Evolutionary conservation across 192 early-diverging fungal genomes (phyloP).

Genomic region (Coemansia sp.): DNA sequence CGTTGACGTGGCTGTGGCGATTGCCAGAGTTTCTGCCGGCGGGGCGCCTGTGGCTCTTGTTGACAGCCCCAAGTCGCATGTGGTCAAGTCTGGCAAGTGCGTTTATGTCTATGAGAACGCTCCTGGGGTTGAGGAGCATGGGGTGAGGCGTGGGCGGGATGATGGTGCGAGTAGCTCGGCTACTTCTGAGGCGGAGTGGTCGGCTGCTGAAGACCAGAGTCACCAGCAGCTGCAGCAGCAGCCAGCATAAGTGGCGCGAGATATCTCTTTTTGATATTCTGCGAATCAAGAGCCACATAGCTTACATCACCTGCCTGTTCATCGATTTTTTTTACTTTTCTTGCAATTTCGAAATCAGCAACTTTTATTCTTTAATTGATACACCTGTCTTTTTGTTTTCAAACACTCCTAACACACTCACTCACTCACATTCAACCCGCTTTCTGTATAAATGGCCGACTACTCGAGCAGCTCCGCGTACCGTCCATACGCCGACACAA

Average conservation of each 20-base stretch:
- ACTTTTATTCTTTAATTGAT: no score
- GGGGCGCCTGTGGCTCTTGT: conserved; percentile 13
- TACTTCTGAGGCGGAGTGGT: no score
- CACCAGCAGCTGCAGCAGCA: no score
- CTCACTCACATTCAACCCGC: not conserved
- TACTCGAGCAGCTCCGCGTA: conserved; percentile 25
- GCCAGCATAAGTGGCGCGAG: not conserved
- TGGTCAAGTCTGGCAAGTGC: conserved; percentile 41
- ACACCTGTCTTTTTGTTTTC: not conserved
- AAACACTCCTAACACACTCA: not conserved
- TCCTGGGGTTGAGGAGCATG: conserved; percentile 8
- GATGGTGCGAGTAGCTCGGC: no score
- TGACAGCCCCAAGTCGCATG: conserved; percentile 6
- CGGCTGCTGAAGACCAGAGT: not conserved
- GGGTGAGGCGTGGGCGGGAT: no score
- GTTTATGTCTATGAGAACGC: conserved; percentile 8
- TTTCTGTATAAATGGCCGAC: conserved; percentile 26
- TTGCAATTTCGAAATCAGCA: not conserved
- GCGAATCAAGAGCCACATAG: no score
- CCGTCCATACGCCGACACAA: conserved; percentile 43
- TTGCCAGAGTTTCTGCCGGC: conserved; percentile 25
- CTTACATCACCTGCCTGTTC: no score
- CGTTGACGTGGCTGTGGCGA: conserved; percentile 15
- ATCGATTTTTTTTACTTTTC: conserved; percentile 2
- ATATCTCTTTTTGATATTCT: no score